These are phyloP conservation scores for Fusarium liriodendri DNA, from an alignment of 2,329 filamentous ascomycete species.

Conservation along the genomic window DNA sequence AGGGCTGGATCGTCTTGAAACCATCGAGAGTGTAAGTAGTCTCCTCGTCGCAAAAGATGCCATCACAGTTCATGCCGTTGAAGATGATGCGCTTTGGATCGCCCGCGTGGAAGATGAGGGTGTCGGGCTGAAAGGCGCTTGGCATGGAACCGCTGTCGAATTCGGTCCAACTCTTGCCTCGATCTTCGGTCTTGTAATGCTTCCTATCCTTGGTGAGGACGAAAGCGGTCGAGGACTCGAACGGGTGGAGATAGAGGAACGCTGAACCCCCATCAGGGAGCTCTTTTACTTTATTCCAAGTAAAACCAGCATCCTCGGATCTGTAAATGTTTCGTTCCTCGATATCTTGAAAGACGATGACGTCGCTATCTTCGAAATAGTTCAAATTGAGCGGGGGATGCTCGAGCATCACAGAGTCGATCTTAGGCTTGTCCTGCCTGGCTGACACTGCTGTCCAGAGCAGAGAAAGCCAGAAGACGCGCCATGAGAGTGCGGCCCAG, in stretches of 20 bases:
- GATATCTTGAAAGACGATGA: constrained; percentile 79
- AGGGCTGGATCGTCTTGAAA: constrained; percentile 76
- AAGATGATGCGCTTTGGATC: constrained; percentile 90
- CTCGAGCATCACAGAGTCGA: constrained; percentile 74
- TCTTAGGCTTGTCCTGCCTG: constrained; percentile 74
- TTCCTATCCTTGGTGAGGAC: constrained; percentile 74
- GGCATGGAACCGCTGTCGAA: constrained; percentile 74
- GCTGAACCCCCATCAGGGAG: constrained; percentile 72
- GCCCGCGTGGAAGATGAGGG: constrained; percentile 82
- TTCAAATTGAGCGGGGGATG: constrained; percentile 76
- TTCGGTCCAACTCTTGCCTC: constrained; percentile 81
- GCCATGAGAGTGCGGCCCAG: constrained; percentile 60
- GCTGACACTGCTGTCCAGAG: constrained; percentile 56
- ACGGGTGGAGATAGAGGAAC: constrained; percentile 80
- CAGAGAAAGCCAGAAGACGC: constrained; percentile 63
- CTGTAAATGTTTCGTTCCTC: constrained; percentile 75
- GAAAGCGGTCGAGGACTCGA: constrained; percentile 82
- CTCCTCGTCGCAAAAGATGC: constrained; percentile 71
- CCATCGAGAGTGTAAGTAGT: constrained; percentile 85
- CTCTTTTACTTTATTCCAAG: constrained; percentile 75
- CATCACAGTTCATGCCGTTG: constrained; percentile 77
- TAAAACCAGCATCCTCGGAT: constrained; percentile 82
- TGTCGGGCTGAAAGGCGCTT: constrained; percentile 61
- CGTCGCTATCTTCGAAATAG: constrained; percentile 92
- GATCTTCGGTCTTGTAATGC: constrained; percentile 88